phyloP scores from a whole-genome alignment of 169 alveolate genomes.

The Plasmodium relictum region DNA sequence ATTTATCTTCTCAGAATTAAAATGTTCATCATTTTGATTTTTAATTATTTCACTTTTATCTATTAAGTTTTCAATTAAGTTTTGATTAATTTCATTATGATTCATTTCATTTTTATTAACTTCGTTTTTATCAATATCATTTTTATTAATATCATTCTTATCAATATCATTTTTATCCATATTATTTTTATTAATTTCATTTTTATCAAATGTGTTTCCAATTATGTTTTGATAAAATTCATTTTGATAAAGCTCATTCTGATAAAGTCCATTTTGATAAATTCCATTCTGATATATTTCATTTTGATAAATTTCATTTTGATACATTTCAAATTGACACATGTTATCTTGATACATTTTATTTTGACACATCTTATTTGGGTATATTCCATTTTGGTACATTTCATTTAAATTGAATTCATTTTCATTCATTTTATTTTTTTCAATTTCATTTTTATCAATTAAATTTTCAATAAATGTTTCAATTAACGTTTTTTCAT shows the following conservation, averaged over 20 bases:
- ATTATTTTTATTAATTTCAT: not conserved
- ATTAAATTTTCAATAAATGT: slow-evolving; percentile 27
- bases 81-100: slow-evolving; percentile 3
- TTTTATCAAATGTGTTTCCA: slow-evolving; percentile 25
- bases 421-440: slow-evolving; percentile 33
- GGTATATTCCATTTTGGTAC: slow-evolving; percentile 7
- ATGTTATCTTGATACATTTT: slow-evolving; percentile 2
- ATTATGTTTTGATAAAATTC: slow-evolving; percentile 19
- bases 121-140: not conserved
- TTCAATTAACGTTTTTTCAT: slow-evolving; percentile 43
- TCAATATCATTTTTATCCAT: not conserved
- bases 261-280: slow-evolving; percentile 7
- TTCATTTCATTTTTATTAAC: slow-evolving; percentile 13
- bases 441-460: slow-evolving; percentile 26
- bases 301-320: slow-evolving; percentile 8
- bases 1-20: not conserved
- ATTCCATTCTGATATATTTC: slow-evolving; percentile 17
- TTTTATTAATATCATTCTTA: not conserved
- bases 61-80: slow-evolving; percentile 1
- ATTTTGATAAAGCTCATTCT: slow-evolving; percentile 16
- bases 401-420: slow-evolving; percentile 19
- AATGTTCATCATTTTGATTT: not conserved
- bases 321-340: slow-evolving; percentile 13
- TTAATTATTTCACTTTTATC: slow-evolving; percentile 13
- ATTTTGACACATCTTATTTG: not conserved